Conservation (phyloP, 257 asterid species). For the Rubia yunnanensis region DNA sequence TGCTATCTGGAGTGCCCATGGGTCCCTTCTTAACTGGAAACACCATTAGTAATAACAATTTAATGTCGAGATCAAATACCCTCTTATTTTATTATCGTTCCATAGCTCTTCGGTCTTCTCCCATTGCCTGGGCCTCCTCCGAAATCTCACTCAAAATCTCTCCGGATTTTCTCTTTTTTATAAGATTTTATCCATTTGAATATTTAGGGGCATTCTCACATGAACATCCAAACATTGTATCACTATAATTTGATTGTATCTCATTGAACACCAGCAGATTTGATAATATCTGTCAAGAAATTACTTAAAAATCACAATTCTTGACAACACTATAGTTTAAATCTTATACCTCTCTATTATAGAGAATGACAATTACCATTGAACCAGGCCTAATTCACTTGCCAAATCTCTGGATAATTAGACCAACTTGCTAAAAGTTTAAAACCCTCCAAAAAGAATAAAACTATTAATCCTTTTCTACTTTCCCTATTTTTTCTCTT, state of each 20-base stretch:
- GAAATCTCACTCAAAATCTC: not conserved
- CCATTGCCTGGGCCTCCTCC: not conserved
- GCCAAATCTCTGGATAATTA: no score
- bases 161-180: not conserved
- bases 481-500: not conserved
- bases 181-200: no score
- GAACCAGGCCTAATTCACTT: no score
- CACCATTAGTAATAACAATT: not conserved
- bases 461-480: slow-evolving; percentile 4
- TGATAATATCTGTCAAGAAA: no score
- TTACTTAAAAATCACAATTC: not conserved
- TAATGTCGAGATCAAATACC: not conserved
- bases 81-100: no score
- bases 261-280: no score
- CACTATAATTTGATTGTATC: no score
- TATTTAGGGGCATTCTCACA: no score
- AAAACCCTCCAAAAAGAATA: slow-evolving; percentile 3
- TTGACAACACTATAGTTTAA: no score
- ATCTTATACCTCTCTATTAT: no score
- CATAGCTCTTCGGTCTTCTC: not conserved
- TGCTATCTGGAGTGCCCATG: not conserved
- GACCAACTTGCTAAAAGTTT: not conserved
- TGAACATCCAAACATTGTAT: no score
- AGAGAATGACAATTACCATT: no score
- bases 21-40: slow-evolving; percentile 11